Conservation (phyloP, 805 yeast genomes). For the Saitoella complicata region DNA sequence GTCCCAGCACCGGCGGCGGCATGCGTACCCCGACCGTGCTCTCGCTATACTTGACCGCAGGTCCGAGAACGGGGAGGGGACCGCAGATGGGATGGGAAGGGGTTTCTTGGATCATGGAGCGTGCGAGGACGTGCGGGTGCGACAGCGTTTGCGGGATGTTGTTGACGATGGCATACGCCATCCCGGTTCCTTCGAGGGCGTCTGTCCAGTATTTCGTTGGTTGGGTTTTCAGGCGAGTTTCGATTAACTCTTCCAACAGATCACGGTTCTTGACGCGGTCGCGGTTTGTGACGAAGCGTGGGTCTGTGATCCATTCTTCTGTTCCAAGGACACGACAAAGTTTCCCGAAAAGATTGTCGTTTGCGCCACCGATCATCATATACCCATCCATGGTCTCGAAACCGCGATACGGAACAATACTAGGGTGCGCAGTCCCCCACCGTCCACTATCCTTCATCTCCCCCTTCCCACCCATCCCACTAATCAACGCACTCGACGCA, state of each 20-base stretch:
- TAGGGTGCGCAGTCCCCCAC: slow-evolving; percentile 28
- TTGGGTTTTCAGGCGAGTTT: not conserved
- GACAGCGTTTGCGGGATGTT: slow-evolving; percentile 23
- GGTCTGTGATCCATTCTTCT: slow-evolving; percentile 24
- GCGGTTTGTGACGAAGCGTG: slow-evolving; percentile 22
- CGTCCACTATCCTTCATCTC: slow-evolving; percentile 23
- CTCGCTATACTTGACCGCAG: slow-evolving; percentile 25
- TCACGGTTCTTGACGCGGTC: slow-evolving; percentile 23
- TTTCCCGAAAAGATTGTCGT: slow-evolving; percentile 23
- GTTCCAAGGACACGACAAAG: slow-evolving; percentile 21
- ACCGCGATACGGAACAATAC: slow-evolving; percentile 27
- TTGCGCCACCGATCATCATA: slow-evolving; percentile 29
- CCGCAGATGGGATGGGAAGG: slow-evolving; percentile 25
- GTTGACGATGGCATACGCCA: slow-evolving; percentile 28
- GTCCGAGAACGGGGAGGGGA: slow-evolving; percentile 22
- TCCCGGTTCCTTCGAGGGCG: slow-evolving; percentile 19
- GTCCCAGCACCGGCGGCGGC: slow-evolving; percentile 26
- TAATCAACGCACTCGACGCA: slow-evolving; percentile 24
- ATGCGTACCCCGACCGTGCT: slow-evolving; percentile 21
- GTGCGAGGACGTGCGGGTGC: slow-evolving; percentile 23
- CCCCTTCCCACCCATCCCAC: slow-evolving; percentile 15
- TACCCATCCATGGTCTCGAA: slow-evolving; percentile 24
- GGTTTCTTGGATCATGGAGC: slow-evolving; percentile 21
- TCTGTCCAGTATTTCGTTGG: slow-evolving; percentile 18
- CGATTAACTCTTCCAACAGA: slow-evolving; percentile 20